A percentile compares a stretch with the other conserved stretches of the same genome.
Conservation (phyloP, 805 yeast genomes). For the Hanseniaspora singularis region DNA sequence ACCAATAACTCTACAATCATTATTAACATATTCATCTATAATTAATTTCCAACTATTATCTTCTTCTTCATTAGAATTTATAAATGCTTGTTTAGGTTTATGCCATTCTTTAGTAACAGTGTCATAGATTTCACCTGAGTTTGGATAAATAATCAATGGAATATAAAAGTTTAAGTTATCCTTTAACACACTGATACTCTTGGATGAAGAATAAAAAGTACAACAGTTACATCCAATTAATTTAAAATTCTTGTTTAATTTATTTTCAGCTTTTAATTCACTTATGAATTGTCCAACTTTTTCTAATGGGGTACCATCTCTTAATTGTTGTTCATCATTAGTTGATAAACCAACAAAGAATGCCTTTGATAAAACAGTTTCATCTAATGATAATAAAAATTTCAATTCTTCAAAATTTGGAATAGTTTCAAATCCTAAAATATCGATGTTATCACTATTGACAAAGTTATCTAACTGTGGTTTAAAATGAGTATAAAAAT, state of each 20-base stretch:
- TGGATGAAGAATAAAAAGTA: slow-evolving; percentile 21
- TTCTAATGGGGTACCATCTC: slow-evolving; percentile 38
- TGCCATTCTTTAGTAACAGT: slow-evolving; percentile 35
- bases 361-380: slow-evolving; percentile 32
- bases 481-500: slow-evolving; percentile 21
- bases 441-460: slow-evolving; percentile 35
- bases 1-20: slow-evolving; percentile 45
- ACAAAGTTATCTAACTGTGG: slow-evolving; percentile 41
- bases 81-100: not conserved
- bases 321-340: slow-evolving; percentile 29
- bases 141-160: slow-evolving; percentile 40
- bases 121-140: slow-evolving; percentile 59
- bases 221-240: slow-evolving; percentile 56
- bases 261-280: not conserved
- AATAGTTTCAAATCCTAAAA: slow-evolving; percentile 62
- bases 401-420: slow-evolving; percentile 50
- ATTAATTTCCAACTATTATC: slow-evolving; percentile 29
- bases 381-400: slow-evolving; percentile 32
- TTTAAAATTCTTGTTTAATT: slow-evolving; percentile 8
- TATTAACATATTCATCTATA: slow-evolving; percentile 17
- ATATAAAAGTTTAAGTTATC: not conserved
- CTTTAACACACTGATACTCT: slow-evolving; percentile 3
- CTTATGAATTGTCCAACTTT: not conserved
- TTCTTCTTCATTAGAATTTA: not conserved
- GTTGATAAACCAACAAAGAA: slow-evolving; percentile 38